Evolutionary conservation across 345 rosid genomes (phyloP), one percentile per base, ranked within the genome.

Genomic region (Bruguiera gymnorhiza): DNA sequence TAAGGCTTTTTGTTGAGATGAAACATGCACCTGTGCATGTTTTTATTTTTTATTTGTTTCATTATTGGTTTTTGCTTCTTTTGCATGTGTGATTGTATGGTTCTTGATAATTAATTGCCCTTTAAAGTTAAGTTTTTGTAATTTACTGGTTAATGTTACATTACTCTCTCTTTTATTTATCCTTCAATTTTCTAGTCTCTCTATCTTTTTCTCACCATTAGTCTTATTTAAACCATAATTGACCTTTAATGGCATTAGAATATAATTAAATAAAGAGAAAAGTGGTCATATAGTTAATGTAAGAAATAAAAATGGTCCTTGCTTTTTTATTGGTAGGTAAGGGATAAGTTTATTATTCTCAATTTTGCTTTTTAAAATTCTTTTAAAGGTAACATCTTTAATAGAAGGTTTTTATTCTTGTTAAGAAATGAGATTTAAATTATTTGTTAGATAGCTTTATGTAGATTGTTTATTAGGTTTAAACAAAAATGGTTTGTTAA

Each of bases 291-390:
- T 62, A 32, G 53, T 51, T 70, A 48, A 62, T 32, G 34, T 10
- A 21, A 51, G 34, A 32, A 43, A 20, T 13, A 20, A 20, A 29
- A 30, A 10, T 59, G 23, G 39, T 62, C 74, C 60, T 76, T 71
- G 63, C 67, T 73, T 36, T 75, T 63, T 63, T 70, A 66, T 19
- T 63, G 76, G 82, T 60, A 62, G 80, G 63, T 67, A 76, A 78
- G 70, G 77, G 82, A 72, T 83, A 68, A 48, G 78, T 54, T 57
- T 69, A 77, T 78, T 72, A 75, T 68, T 75, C 63, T 69, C 56
- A 29, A 63, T 60, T 69, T 73, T 63, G 43, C 56, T 58, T 37
- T 76, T n/a, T 63, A 66, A 66, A 77, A 79, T 62, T 70, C 76
- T 64, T 73, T 55, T 10, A 10, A 39, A 39, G 48, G 48, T 39